Evolutionary conservation across 176 grass and related monocot genomes (phyloP).

Genomic region (Oropetium thomaeum): DNA sequence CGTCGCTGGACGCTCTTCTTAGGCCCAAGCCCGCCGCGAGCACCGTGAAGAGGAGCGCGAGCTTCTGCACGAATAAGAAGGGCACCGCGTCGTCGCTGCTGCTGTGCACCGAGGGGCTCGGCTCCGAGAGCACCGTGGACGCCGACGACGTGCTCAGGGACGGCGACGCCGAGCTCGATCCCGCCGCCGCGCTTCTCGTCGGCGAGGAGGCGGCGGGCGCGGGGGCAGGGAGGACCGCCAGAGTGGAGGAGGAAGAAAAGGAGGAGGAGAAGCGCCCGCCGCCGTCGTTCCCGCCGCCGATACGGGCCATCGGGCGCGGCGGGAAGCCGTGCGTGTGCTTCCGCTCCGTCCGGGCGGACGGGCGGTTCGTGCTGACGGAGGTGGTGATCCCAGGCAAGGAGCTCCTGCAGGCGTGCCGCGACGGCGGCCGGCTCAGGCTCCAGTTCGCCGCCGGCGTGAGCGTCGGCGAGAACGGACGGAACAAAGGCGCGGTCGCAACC

Average conservation of each 20-base stretch:
- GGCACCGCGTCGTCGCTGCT: slow-evolving; percentile 39
- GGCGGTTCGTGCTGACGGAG: slow-evolving; percentile 60
- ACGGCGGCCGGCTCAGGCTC: neutral
- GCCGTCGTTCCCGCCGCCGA: slow-evolving; percentile 51
- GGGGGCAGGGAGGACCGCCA: neutral
- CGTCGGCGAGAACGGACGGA: too few relatives aligned
- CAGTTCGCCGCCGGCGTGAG: neutral
- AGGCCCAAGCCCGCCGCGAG: neutral
- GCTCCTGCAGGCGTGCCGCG: slow-evolving; percentile 47
- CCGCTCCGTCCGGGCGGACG: slow-evolving; percentile 10
- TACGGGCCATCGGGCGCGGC: slow-evolving; percentile 43
- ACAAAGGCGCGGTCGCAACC: too few relatives aligned
- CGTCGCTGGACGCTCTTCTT: slow-evolving; percentile 36
- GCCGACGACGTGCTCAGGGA: slow-evolving; percentile 49
- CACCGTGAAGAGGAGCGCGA: slow-evolving; percentile 30
- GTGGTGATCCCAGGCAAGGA: slow-evolving; percentile 58
- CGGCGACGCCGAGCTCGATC: slow-evolving; percentile 8
- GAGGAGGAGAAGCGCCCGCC: neutral
- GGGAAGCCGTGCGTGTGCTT: neutral
- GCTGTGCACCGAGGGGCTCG: slow-evolving; percentile 73
- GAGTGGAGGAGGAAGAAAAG: neutral
- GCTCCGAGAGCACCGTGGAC: slow-evolving; percentile 66
- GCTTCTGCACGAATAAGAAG: slow-evolving; percentile 45
- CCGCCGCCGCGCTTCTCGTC: neutral
- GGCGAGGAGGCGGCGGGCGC: neutral